Base-by-base conservation (phyloP, 1,139 yeast species). In the Pichia terricola region DNA sequence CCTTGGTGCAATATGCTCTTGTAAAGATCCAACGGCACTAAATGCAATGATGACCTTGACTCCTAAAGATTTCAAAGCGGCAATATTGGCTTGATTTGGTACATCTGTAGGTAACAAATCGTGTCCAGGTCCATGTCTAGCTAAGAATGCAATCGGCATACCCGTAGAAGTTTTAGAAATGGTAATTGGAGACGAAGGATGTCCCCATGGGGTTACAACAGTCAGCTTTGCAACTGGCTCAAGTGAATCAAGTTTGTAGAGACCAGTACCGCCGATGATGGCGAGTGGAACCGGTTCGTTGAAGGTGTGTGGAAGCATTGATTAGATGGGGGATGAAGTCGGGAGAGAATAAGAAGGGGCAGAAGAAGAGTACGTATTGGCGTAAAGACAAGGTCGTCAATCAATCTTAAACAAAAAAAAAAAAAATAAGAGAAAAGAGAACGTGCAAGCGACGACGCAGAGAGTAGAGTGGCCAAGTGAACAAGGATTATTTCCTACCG, bases 191-290 rank as follows among this genome's bases (percentile, higher is more conserved):
- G 95, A 83, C 5, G 97, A 88, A 26, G 99, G 96, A 55, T 73
- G 75, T 6, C 98, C 99, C 97, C 98, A 91, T 27, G 99, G 99
- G 8, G 98, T 91, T 25, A 81, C 74, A 44, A 87, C 65, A 6
- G 85, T 77, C 42, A 88, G 67, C 54, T 83, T 72, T 28, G 96
- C 96, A 43, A 88, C 94, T 3, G 96, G 94, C 40, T 81, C 75
- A 50, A 89, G 70, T 46, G 86, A 79, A 38, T 84, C 87, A 49
- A 91, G 72, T 47, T 86, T 84, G 69, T 91, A 91, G 39, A 91
- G 74, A n/a, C 99, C 99, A 3, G 98, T 91, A 38, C 98, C 98
- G 35, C 98, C 98, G 61, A 91, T 91, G 52, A 91, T 78, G 39
- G 95, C 97, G 40, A 91, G 72, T 38, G 77, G 73, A 28, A 91